Evolutionary conservation across 768 basidiomycete species (phyloP).

Genomic region (Amanita molliuscula): DNA sequence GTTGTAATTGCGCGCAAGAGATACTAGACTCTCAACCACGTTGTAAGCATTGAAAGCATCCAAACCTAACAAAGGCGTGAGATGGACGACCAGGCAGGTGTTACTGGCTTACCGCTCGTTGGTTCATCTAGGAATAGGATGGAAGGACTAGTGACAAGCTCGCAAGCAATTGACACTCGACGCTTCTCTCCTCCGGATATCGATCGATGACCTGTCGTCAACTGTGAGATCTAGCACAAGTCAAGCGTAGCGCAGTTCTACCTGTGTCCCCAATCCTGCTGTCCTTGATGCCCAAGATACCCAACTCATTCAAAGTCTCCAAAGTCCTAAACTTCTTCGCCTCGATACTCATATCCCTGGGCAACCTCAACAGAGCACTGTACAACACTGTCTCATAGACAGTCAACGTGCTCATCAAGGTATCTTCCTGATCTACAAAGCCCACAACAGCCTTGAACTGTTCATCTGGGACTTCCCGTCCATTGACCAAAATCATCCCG

Average conservation of each 20-base stretch:
- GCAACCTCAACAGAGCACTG: constrained; percentile 81
- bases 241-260: constrained; percentile 20
- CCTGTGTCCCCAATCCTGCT: constrained; percentile 84
- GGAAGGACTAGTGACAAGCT: constrained; percentile 93
- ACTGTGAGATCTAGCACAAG: not conserved
- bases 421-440: constrained; percentile 98
- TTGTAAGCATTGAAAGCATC: constrained; percentile 96
- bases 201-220: constrained; percentile 61
- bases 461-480: constrained; percentile 58
- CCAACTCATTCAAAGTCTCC: constrained; percentile 94
- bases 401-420: constrained; percentile 91
- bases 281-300: constrained; percentile 85
- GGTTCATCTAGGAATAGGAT: constrained; percentile 97
- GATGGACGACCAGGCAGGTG: not conserved
- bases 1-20: constrained; percentile 80
- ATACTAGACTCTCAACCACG: constrained; percentile 81
- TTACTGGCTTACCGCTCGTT: constrained; percentile 63
- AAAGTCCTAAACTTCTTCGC: constrained; percentile 93
- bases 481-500: constrained; percentile 80
- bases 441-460: constrained; percentile 84
- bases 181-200: constrained; percentile 98
- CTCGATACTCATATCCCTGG: constrained; percentile 88
- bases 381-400: constrained; percentile 97
- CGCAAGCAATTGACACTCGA: constrained; percentile 94
- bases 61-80: constrained; percentile 41